A percentile compares a stretch with the other conserved stretches of the same genome.
phyloP scores from a whole-genome alignment of 2,329 filamentous ascomycete genomes.

The Huntiella savannae region DNA sequence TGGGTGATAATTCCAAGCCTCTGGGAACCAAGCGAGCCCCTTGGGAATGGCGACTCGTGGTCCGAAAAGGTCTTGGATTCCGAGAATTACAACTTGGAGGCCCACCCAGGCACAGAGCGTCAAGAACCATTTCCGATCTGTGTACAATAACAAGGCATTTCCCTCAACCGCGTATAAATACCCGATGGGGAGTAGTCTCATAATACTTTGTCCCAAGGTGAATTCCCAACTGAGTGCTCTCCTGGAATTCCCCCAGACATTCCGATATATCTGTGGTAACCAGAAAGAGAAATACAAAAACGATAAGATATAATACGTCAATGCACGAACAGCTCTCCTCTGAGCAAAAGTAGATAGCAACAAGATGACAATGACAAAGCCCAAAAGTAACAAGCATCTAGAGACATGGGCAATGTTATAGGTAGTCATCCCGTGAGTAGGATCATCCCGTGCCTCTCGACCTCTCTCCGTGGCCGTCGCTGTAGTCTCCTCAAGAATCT shows the following conservation, averaged over 20 bases:
- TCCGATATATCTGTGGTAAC: constrained; percentile 81
- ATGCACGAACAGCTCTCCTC: constrained; percentile 33
- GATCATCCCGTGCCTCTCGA: constrained; percentile 16
- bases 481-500: constrained; percentile 26
- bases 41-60: constrained; percentile 69
- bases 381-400: constrained; percentile 35
- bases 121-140: constrained; percentile 47
- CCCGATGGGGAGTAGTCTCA: constrained; percentile 60
- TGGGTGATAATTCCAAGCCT: constrained; percentile 89
- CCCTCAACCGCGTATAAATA: constrained; percentile 67
- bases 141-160: constrained; percentile 62
- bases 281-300: constrained; percentile 77
- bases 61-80: constrained; percentile 65
- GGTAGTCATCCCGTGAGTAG: constrained; percentile 16
- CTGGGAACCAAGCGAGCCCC: constrained; percentile 35
- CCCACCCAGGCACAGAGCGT: constrained; percentile 59
- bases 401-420: constrained; percentile 36
- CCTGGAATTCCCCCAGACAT: constrained; percentile 76
- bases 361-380: constrained; percentile 37
- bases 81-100: constrained; percentile 65
- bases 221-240: constrained; percentile 85
- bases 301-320: constrained; percentile 43
- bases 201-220: constrained; percentile 60
- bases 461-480: constrained; percentile 13
- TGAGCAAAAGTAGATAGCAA: constrained; percentile 41